A percentile compares a stretch with the other conserved stretches of the same genome.
Conservation (phyloP, 2,329 filamentous ascomycete species). For the Drechslera avenae region DNA sequence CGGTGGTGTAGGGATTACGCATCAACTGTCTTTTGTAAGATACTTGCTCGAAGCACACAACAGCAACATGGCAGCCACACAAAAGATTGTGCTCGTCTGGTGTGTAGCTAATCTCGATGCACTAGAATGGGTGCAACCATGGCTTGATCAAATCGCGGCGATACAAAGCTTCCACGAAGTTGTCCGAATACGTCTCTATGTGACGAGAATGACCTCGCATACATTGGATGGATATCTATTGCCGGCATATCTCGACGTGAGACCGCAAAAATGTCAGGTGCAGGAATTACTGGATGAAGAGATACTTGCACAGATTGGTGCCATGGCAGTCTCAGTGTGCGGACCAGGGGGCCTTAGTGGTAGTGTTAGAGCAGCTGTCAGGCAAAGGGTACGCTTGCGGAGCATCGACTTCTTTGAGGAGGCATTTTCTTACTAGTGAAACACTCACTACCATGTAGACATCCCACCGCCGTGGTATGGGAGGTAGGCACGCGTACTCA, state of each 20-base stretch:
- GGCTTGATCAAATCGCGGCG: slow-evolving; percentile 78
- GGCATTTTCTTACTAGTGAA: slow-evolving; percentile 64
- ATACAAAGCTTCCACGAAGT: slow-evolving; percentile 78
- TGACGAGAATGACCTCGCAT: slow-evolving; percentile 80
- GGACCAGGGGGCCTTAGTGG: slow-evolving; percentile 73
- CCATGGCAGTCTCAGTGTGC: slow-evolving; percentile 83
- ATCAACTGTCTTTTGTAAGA: slow-evolving; percentile 83
- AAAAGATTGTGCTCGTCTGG: slow-evolving; percentile 82
- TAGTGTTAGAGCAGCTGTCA: slow-evolving; percentile 69
- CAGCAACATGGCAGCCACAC: slow-evolving; percentile 74
- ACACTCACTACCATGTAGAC: neutral
- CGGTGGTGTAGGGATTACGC: slow-evolving; percentile 89
- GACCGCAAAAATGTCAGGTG: slow-evolving; percentile 80
- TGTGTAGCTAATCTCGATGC: slow-evolving; percentile 82
- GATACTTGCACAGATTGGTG: slow-evolving; percentile 75
- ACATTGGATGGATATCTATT: slow-evolving; percentile 65
- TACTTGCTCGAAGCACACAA: slow-evolving; percentile 60
- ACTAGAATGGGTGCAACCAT: slow-evolving; percentile 86
- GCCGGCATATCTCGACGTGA: slow-evolving; percentile 71
- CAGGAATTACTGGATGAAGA: slow-evolving; percentile 75
- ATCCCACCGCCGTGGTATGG: neutral
- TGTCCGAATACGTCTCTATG: slow-evolving; percentile 82
- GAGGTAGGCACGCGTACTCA: neutral
- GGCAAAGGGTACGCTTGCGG: slow-evolving; percentile 64
- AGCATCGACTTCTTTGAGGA: slow-evolving; percentile 77